Conservation (phyloP, 2,329 filamentous ascomycete genomes). For the Hyphodiscus sp. region DNA sequence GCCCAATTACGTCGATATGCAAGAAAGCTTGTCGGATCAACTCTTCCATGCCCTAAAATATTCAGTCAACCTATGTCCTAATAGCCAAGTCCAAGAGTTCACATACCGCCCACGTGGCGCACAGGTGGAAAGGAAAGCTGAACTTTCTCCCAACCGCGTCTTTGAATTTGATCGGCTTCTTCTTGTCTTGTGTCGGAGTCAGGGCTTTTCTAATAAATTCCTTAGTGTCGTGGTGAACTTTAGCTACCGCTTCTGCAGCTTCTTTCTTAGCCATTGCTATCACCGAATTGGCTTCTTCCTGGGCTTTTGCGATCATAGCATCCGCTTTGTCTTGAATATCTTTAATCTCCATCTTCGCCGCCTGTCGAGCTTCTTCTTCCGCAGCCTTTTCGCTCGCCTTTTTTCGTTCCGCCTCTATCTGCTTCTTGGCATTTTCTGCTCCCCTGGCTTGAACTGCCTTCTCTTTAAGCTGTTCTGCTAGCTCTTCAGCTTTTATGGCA, state of each 20-base stretch:
- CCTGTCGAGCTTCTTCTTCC: constrained; percentile 14
- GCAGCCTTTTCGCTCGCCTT: constrained; percentile 20
- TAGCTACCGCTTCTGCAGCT: constrained; percentile 12
- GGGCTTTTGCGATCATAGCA: constrained; percentile 37
- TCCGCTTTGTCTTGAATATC: constrained; percentile 20
- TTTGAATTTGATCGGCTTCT: constrained; percentile 76
- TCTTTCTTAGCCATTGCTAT: constrained; percentile 34
- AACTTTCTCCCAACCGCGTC: constrained; percentile 92
- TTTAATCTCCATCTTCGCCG: constrained; percentile 2
- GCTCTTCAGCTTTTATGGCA: too few relatives aligned
- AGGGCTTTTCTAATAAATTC: constrained; percentile 32
- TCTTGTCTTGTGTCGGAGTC: constrained; percentile 32
- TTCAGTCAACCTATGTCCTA: constrained; percentile 25
- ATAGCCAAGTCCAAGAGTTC: neutral
- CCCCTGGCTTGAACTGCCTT: constrained; percentile 11
- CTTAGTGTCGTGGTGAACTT: constrained; percentile 37
- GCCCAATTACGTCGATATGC: constrained; percentile 69
- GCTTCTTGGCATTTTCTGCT: constrained; percentile 8
- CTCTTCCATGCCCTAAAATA: constrained; percentile 71
- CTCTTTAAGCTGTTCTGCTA: neutral
- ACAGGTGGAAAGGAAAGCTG: constrained; percentile 82
- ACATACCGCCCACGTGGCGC: constrained; percentile 75
- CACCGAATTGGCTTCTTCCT: constrained; percentile 43
- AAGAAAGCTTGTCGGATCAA: constrained; percentile 82
- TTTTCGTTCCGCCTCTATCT: constrained; percentile 12